Evolutionary conservation across 768 basidiomycete genomes (phyloP).

Genomic region (Sporobolomyces phaffii): DNA sequence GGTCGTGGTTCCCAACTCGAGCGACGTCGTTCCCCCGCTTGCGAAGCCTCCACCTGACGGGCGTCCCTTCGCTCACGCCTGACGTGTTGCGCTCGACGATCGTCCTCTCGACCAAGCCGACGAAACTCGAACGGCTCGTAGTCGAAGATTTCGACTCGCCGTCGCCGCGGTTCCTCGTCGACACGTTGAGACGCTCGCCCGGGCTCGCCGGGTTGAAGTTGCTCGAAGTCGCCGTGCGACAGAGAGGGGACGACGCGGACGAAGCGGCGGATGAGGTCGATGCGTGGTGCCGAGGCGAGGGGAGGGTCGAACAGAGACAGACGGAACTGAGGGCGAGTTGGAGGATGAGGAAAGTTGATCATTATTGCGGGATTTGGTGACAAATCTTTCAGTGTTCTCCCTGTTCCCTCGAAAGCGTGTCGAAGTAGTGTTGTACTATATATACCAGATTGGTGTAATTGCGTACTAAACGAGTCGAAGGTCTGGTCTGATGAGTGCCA

Average conservation of each 20-base stretch:
- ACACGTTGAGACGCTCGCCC: background rate
- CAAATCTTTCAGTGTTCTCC: too few species aligned
- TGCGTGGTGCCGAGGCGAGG: conserved; percentile 12
- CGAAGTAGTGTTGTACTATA: background rate
- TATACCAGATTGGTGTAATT: background rate
- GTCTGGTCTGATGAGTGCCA: too few species aligned
- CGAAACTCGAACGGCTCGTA: conserved; percentile 5
- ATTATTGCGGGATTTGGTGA: conserved; percentile 17
- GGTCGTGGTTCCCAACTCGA: conserved; percentile 13
- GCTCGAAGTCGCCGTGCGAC: conserved; percentile 8
- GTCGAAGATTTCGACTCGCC: conserved; percentile 32
- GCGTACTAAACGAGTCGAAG: too few species aligned
- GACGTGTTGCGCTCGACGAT: background rate
- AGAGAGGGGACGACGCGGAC: background rate
- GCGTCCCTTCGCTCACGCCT: conserved; percentile 6
- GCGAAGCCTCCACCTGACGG: conserved; percentile 24
- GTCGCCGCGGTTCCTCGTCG: background rate
- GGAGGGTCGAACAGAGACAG: background rate
- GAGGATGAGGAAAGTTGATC: conserved; percentile 11
- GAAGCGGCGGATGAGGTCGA: background rate
- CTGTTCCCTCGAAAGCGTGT: too few species aligned
- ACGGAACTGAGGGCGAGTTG: conserved; percentile 18
- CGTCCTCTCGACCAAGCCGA: background rate
- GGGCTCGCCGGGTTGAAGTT: background rate
- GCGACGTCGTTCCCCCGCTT: conserved; percentile 2